These are phyloP conservation scores for Cadophora malorum DNA, from an alignment of 2,329 filamentous ascomycete genomes.

Conservation along the genomic window DNA sequence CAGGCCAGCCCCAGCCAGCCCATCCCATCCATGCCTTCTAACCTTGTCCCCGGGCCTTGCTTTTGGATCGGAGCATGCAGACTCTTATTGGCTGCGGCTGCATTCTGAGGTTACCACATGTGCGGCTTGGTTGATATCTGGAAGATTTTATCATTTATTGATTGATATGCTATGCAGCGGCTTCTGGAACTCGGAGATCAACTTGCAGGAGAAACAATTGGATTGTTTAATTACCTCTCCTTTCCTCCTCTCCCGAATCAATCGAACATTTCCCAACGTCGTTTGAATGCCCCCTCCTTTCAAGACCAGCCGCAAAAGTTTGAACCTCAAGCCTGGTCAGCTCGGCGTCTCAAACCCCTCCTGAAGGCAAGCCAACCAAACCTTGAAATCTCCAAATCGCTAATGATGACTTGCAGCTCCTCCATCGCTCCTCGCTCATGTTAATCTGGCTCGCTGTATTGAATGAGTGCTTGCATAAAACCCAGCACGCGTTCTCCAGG, in stretches of 20 bases:
- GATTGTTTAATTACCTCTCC: not conserved
- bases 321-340: not conserved
- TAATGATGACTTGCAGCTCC: constrained; percentile 12
- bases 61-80: not conserved
- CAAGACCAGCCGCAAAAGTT: not conserved
- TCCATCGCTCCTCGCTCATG: not conserved
- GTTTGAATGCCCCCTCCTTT: too few relatives aligned
- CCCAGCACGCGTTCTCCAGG: not conserved
- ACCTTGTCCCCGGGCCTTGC: constrained; percentile 9
- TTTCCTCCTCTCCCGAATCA: not conserved
- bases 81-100: not conserved
- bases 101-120: not conserved
- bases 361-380: not conserved
- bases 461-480: constrained; percentile 15
- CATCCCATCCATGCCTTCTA: not conserved
- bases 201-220: not conserved
- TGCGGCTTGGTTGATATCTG: too few relatives aligned
- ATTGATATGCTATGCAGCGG: not conserved
- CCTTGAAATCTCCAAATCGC: not conserved
- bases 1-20: not conserved
- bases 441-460: not conserved
- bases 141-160: not conserved
- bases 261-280: too few relatives aligned
- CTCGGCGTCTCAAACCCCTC: constrained; percentile 8
- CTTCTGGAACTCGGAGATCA: not conserved